Evolutionary conservation across 257 asterid genomes (phyloP), one percentile per base, ranked within the genome.

Genomic region (Solanum pimpinellifolium): DNA sequence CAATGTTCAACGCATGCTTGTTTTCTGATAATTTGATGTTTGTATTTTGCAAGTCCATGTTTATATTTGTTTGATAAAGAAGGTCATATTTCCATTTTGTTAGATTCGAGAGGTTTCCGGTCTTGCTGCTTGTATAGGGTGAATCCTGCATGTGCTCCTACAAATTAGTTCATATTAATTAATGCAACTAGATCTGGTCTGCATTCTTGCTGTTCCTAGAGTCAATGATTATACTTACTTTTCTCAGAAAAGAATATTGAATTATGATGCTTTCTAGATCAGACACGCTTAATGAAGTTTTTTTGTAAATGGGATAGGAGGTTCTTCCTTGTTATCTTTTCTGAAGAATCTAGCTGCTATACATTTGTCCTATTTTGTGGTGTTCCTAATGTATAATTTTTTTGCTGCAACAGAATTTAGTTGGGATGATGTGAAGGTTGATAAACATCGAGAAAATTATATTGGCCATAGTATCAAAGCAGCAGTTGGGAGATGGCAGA

Each of bases 401-500:
- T 80, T 80, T 80, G 85, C 44, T 49, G 85, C 85, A 92, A 93
- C 99, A 97, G 99, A 97, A 88, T 97, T 97, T 89, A 93, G 69
- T 90, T 97, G 99, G 99, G 99, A 97, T 78, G 99, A 97, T 37
- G 99, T 97, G 89, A 97, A 97, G 91, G 98, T 88, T 86, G 99
- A 96, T 91, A 96, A 97, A 85, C 98, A 97, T 91, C 91, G 99
- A 78, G 99, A 97, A 88, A 97, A 97, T 84, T 97, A 95, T 91
- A 65, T 97, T 13, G 99, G 99, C 81, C 99, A 97, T 91, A 97
- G 99, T 89, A 31, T 96, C 91, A 97, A 95, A 92, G 99, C 99
- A 72, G 94, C 99, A 56, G 98, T 97, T 87, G 99, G 99, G 89
- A 94, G 99, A 97, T 97, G 98, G 99, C 99, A 97, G 93, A 96